Conservation (phyloP, 768 basidiomycete species). For the Lactarius akahatsu region DNA sequence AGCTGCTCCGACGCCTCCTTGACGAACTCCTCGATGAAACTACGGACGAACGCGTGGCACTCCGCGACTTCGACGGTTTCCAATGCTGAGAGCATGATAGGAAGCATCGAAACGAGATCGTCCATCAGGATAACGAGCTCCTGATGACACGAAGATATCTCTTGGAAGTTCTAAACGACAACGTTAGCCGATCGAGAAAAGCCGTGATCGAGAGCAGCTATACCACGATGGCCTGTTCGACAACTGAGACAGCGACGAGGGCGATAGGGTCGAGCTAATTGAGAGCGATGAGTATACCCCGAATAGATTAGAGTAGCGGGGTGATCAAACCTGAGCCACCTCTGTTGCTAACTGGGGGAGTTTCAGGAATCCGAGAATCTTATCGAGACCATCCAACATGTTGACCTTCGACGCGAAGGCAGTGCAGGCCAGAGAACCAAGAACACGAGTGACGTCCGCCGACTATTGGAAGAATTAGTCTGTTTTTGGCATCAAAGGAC, state of each 20-base stretch:
- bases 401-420: neutral
- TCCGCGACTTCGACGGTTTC: neutral
- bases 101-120: neutral
- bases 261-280: neutral
- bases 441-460: neutral
- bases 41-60: too few species aligned
- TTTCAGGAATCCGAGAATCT: neutral
- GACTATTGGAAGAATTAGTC: neutral
- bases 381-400: neutral
- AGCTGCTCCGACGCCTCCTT: neutral
- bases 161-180: neutral
- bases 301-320: neutral
- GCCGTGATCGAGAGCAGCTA: neutral
- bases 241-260: neutral
- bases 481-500: neutral
- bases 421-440: neutral
- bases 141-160: neutral
- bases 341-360: neutral
- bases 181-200: neutral
- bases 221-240: neutral
- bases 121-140: neutral
- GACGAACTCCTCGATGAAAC: neutral
- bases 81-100: neutral
- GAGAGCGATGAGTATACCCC: neutral
- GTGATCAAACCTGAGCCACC: neutral